Percentiles rank a stretch among this genome's conserved stretches.
These are phyloP conservation scores for Platanthera guangdongensis DNA, from an alignment of 106 monocot genomes.

Conservation along the genomic window DNA sequence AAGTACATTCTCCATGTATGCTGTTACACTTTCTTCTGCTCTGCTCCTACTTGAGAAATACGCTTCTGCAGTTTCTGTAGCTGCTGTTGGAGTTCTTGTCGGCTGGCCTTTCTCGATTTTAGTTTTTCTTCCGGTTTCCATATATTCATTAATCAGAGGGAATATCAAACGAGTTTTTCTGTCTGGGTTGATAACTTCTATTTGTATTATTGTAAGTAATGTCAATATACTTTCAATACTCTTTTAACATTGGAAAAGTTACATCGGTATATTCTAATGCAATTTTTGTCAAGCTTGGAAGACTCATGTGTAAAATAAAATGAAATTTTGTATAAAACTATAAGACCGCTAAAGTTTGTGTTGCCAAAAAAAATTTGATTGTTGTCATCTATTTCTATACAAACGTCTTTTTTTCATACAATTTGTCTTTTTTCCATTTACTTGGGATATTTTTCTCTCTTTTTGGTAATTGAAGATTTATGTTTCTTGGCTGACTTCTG, in stretches of 20 bases:
- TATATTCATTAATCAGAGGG: conserved; percentile 63
- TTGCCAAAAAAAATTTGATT: too few species aligned
- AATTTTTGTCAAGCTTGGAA: too few species aligned
- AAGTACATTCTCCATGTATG: conserved; percentile 97
- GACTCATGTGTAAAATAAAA: too few species aligned
- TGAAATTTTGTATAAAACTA: too few species aligned
- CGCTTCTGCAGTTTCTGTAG: conserved; percentile 76
- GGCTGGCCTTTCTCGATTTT: conserved; percentile 97
- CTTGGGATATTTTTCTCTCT: background rate
- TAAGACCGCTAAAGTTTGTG: too few species aligned
- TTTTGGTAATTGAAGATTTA: background rate
- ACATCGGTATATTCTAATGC: background rate
- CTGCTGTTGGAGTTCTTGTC: conserved; percentile 77
- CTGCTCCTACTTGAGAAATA: conserved; percentile 76
- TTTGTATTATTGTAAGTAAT: conserved; percentile 64
- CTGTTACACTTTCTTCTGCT: conserved; percentile 89
- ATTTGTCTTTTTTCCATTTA: too few species aligned
- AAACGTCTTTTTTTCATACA: too few species aligned
- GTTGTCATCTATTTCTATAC: too few species aligned
- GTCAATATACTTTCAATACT: background rate
- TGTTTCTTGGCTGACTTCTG: background rate
- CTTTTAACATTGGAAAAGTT: background rate
- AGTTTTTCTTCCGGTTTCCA: conserved; percentile 67
- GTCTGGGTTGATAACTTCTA: conserved; percentile 55
- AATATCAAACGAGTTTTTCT: conserved; percentile 52